Conservation (phyloP, 192 early-diverging fungal species). For the Coemansia aciculifera region DNA sequence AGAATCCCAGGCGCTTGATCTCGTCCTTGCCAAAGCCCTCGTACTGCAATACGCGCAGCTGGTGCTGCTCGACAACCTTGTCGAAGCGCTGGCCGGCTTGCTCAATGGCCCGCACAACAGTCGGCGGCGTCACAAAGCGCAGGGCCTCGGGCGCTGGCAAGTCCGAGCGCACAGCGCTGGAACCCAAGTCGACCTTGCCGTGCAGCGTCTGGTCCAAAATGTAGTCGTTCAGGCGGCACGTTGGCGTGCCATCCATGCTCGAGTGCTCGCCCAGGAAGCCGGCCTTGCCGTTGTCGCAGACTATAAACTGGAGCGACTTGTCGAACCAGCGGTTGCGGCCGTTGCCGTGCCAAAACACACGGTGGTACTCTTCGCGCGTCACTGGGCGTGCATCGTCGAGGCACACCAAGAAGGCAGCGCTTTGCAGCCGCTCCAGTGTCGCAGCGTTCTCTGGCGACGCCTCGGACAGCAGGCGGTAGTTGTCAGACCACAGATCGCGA, state of each 20-base stretch:
- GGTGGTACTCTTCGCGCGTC: constrained; percentile 84
- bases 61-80: constrained; percentile 74
- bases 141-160: constrained; percentile 72
- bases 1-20: constrained; percentile 83
- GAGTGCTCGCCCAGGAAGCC: constrained; percentile 94
- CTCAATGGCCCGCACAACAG: constrained; percentile 63
- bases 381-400: constrained; percentile 86
- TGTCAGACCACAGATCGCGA: constrained; percentile 91
- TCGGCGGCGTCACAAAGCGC: constrained; percentile 67
- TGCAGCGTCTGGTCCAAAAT: constrained; percentile 56
- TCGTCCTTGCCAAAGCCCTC: constrained; percentile 89
- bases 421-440: constrained; percentile 81
- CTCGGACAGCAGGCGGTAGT: constrained; percentile 66
- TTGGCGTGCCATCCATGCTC: constrained; percentile 94
- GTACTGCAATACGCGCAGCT: constrained; percentile 80
- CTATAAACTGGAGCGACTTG: constrained; percentile 94
- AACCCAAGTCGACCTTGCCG: constrained; percentile 76
- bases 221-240: constrained; percentile 85
- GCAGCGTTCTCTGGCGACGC: constrained; percentile 69
- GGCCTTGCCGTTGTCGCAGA: constrained; percentile 96
- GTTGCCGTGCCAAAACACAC: constrained; percentile 94
- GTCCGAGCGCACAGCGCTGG: constrained; percentile 52
- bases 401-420: constrained; percentile 83
- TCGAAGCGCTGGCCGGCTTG: constrained; percentile 80
- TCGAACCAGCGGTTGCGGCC: constrained; percentile 98